Percentiles rank a stretch among this genome's conserved stretches.
Evolutionary conservation across 352 stramenopile genomes (phyloP).

Genomic region (Phytophthora europaea): DNA sequence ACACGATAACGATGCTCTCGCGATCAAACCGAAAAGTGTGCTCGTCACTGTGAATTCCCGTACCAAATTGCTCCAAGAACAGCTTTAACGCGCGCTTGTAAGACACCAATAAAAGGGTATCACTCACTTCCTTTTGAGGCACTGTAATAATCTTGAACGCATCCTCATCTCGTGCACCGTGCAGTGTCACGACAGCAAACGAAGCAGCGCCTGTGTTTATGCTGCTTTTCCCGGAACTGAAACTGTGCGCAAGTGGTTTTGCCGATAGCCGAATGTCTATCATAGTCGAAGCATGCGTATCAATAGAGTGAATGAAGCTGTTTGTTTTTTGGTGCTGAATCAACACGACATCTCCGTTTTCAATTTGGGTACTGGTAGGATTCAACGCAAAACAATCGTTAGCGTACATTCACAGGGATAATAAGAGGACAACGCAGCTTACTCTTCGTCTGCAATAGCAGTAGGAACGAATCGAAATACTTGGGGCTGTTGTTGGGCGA

Average conservation of each 20-base stretch:
- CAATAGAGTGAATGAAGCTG: slow-evolving; percentile 73
- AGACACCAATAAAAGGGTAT: slow-evolving; percentile 72
- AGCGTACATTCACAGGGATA: background rate
- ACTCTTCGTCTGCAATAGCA: slow-evolving; percentile 64
- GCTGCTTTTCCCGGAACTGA: slow-evolving; percentile 26
- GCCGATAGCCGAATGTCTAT: slow-evolving; percentile 72
- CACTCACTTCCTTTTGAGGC: slow-evolving; percentile 53
- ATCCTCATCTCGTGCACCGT: slow-evolving; percentile 71
- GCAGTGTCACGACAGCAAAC: slow-evolving; percentile 59
- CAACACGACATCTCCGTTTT: slow-evolving; percentile 62
- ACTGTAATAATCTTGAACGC: slow-evolving; percentile 73
- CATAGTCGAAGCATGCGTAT: slow-evolving; percentile 74
- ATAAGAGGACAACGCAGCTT: slow-evolving; percentile 17
- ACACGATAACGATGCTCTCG: slow-evolving; percentile 45
- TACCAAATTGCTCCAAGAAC: slow-evolving; percentile 54
- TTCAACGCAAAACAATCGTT: background rate
- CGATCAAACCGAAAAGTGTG: slow-evolving; percentile 38
- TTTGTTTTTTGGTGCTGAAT: slow-evolving; percentile 63
- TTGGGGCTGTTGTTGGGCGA: slow-evolving; percentile 56
- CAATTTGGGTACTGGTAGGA: slow-evolving; percentile 50
- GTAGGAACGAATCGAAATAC: slow-evolving; percentile 71
- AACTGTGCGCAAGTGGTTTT: slow-evolving; percentile 54
- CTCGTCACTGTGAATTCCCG: slow-evolving; percentile 9
- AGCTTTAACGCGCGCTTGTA: slow-evolving; percentile 55
- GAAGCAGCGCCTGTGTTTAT: slow-evolving; percentile 31